phyloP scores from a whole-genome alignment of 1,284 basidiomycete species.

The Sanghuangporus weigelae region DNA sequence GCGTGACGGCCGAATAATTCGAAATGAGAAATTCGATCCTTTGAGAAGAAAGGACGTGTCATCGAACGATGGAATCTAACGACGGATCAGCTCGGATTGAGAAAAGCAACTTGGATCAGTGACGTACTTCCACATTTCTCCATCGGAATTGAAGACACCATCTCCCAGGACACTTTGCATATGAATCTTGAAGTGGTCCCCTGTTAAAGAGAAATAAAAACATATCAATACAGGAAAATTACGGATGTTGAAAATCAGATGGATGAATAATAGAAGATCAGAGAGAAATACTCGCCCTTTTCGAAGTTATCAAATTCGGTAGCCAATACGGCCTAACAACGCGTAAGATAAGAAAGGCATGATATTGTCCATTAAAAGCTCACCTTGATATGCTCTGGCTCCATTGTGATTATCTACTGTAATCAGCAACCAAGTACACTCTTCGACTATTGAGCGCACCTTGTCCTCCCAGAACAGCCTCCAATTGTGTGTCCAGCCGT shows the following conservation, averaged over 20 bases:
- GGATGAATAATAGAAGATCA: background rate
- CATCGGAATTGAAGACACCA: constrained; percentile 45
- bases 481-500: constrained; percentile 26
- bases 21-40: constrained; percentile 24
- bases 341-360: background rate
- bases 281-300: constrained; percentile 30
- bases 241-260: background rate
- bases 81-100: background rate
- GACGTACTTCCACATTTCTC: constrained; percentile 25
- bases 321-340: constrained; percentile 31
- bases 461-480: constrained; percentile 29
- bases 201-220: constrained; percentile 15
- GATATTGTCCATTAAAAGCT: background rate
- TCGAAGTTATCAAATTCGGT: constrained; percentile 39
- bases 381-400: constrained; percentile 33
- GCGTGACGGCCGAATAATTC: constrained; percentile 25
- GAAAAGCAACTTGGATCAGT: background rate
- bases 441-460: background rate
- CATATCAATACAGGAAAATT: background rate
- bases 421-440: background rate
- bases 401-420: constrained; percentile 27
- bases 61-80: constrained; percentile 24
- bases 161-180: constrained; percentile 35
- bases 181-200: constrained; percentile 26
- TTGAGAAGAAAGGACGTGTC: constrained; percentile 26